Conservation (phyloP, 2,329 filamentous ascomycete genomes). For the Pseudogymnoascus verrucosus region DNA sequence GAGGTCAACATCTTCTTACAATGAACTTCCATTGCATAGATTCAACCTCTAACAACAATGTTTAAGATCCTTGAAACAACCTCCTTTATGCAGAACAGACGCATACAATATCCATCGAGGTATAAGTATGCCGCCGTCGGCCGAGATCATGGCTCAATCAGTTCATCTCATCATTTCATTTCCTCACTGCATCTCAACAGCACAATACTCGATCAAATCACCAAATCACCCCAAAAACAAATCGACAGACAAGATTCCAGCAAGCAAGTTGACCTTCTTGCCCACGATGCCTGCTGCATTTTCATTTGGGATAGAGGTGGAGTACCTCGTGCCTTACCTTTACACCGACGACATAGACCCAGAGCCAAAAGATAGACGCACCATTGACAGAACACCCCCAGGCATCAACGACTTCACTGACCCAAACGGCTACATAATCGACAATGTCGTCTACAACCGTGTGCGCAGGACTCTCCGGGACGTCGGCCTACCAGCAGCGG, state of each 20-base stretch:
- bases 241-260: neutral
- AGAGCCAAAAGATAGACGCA: neutral
- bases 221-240: neutral
- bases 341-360: neutral
- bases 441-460: neutral
- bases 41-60: neutral
- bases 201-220: neutral
- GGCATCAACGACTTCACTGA: neutral
- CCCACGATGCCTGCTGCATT: neutral
- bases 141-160: neutral
- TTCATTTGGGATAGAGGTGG: conserved; percentile 2
- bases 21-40: neutral
- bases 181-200: neutral
- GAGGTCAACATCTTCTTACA: neutral
- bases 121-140: neutral
- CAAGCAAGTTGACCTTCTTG: conserved; percentile 3
- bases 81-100: neutral
- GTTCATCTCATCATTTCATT: neutral
- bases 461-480: neutral
- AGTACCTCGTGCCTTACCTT: neutral
- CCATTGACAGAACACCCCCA: neutral
- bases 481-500: neutral
- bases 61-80: neutral
- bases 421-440: neutral
- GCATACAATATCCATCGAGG: neutral